Conservation (phyloP, 179 eudicot species). For the Amaranthus tricolor region DNA sequence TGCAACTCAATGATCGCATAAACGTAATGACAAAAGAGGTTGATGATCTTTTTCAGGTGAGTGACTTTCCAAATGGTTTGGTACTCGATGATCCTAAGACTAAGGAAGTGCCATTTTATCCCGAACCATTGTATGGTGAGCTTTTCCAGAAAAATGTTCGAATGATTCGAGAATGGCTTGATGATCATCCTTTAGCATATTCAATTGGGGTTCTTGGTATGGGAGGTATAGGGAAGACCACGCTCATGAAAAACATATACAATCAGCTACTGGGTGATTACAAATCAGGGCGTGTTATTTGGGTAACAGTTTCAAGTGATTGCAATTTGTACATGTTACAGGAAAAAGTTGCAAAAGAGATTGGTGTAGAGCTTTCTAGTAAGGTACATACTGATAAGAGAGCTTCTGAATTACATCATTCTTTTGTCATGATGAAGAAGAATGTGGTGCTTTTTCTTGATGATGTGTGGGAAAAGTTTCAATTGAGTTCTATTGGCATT, state of each 20-base stretch:
- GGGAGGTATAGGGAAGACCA: slow-evolving; percentile 21
- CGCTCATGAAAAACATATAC: not conserved
- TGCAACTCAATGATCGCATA: not conserved
- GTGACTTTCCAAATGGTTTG: not conserved
- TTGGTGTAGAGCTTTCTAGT: not conserved
- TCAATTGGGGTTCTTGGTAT: slow-evolving; percentile 10
- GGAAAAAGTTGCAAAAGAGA: not conserved
- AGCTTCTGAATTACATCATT: not conserved
- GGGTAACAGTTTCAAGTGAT: slow-evolving; percentile 2
- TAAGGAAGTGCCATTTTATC: not conserved
- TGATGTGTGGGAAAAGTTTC: slow-evolving; percentile 8
- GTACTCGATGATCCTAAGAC: slow-evolving; percentile 1
- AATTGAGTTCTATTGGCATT: not conserved
- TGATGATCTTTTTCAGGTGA: not conserved
- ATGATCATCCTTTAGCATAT: not conserved
- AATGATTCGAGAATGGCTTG: not conserved
- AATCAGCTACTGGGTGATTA: not conserved
- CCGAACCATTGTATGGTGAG: not conserved
- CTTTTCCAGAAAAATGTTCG: not conserved
- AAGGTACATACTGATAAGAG: slow-evolving; percentile 8
- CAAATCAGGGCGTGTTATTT: not conserved
- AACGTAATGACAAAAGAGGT: slow-evolving; percentile 7
- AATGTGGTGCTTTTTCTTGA: slow-evolving; percentile 5
- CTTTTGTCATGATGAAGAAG: not conserved
- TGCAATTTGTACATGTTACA: slow-evolving; percentile 1